Percentiles rank a stretch among this genome's conserved stretches.
Evolutionary conservation across 192 early-diverging fungal genomes (phyloP).

Genomic region (Podila horticola): DNA sequence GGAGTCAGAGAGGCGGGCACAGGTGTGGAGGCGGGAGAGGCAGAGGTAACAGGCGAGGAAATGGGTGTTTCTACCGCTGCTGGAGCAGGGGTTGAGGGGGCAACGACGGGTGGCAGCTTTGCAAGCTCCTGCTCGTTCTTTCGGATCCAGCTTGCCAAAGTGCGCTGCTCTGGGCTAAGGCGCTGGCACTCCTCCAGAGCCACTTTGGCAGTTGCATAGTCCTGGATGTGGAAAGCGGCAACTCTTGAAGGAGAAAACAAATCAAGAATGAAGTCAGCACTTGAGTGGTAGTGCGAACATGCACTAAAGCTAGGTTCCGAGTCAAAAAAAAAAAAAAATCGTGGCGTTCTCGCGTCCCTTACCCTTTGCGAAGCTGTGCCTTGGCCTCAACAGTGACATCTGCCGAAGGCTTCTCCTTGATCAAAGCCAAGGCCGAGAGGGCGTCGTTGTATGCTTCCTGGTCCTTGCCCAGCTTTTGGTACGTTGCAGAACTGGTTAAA

Average conservation of each 20-base stretch:
- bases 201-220: conserved; percentile 70
- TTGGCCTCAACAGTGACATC: conserved; percentile 66
- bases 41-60: conserved; percentile 2
- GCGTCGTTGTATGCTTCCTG: conserved; percentile 76
- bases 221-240: conserved; percentile 62
- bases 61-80: conserved; percentile 8
- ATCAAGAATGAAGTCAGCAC: neutral
- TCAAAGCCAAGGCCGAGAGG: conserved; percentile 61
- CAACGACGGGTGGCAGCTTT: conserved; percentile 38
- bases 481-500: conserved; percentile 62
- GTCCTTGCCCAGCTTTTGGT: conserved; percentile 71
- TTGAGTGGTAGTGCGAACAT: neutral
- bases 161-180: conserved; percentile 57
- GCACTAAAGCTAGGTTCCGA: neutral
- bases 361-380: conserved; percentile 74
- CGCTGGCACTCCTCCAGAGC: conserved; percentile 57
- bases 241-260: conserved; percentile 47
- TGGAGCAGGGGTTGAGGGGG: neutral
- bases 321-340: neutral
- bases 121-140: conserved; percentile 69
- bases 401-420: conserved; percentile 57
- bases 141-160: conserved; percentile 60
- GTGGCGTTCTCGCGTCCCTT: conserved; percentile 3
- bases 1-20: conserved; percentile 29
- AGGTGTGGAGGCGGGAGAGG: conserved; percentile 19